Evolutionary conservation across 768 basidiomycete genomes (phyloP).

Genomic region (Leucosporidium creatinivorum): DNA sequence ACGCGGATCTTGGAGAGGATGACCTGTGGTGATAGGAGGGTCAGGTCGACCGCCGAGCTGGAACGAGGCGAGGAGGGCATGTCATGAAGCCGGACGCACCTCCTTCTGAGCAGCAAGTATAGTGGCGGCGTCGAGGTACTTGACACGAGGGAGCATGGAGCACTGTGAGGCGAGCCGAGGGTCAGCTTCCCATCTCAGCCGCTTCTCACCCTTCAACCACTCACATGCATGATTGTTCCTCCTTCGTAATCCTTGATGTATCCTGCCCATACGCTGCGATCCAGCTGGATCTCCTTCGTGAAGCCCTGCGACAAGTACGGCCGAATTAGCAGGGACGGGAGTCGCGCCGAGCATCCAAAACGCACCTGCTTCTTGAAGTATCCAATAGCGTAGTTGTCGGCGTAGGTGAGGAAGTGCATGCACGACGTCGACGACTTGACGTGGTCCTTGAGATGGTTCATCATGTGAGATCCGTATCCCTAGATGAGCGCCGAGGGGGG

Average conservation of each 20-base stretch:
- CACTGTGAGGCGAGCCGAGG: slow-evolving; percentile 47
- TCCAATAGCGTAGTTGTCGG: slow-evolving; percentile 97
- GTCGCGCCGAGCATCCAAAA: neutral
- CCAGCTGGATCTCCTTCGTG: slow-evolving; percentile 91
- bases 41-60: neutral
- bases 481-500: too few species aligned
- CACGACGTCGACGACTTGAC: slow-evolving; percentile 78
- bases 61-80: neutral
- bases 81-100: slow-evolving; percentile 34
- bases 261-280: slow-evolving; percentile 86
- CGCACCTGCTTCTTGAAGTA: slow-evolving; percentile 89
- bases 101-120: slow-evolving; percentile 76
- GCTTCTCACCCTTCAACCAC: too few species aligned
- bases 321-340: neutral
- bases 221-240: slow-evolving; percentile 87
- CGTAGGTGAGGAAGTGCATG: slow-evolving; percentile 94
- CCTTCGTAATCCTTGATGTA: slow-evolving; percentile 99
- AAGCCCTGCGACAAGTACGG: slow-evolving; percentile 53
- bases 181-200: neutral
- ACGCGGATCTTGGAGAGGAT: slow-evolving; percentile 80
- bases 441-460: slow-evolving; percentile 97
- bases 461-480: slow-evolving; percentile 97
- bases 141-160: slow-evolving; percentile 82
- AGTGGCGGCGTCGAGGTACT: slow-evolving; percentile 73
- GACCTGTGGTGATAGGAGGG: slow-evolving; percentile 45